Evolutionary conservation across 352 stramenopile genomes (phyloP).

Genomic region (Phytophthora foliorum): DNA sequence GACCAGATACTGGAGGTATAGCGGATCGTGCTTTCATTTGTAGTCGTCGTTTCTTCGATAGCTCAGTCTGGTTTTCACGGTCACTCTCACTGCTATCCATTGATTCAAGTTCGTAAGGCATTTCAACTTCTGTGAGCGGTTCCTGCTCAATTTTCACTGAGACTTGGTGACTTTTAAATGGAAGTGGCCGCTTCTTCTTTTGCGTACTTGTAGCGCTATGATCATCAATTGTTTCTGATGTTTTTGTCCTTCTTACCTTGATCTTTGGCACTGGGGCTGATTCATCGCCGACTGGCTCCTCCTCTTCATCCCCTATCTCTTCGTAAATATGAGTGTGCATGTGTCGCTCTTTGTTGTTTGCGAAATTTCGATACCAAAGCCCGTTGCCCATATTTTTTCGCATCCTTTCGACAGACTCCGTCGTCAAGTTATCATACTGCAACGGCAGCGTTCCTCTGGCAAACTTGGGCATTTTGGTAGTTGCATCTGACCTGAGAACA

Average conservation of each 20-base stretch:
- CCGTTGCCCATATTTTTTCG: constrained; percentile 29
- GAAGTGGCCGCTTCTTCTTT: constrained; percentile 19
- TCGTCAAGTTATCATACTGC: constrained; percentile 34
- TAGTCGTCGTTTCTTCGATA: constrained; percentile 15
- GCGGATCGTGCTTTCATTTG: neutral
- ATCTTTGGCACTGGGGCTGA: constrained; percentile 7
- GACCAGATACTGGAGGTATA: neutral
- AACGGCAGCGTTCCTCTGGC: constrained; percentile 34
- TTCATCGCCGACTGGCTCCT: constrained; percentile 6
- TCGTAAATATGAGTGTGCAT: constrained; percentile 36
- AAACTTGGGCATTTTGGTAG: constrained; percentile 44
- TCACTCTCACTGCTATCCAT: constrained; percentile 16
- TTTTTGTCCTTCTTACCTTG: constrained; percentile 19
- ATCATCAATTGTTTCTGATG: neutral
- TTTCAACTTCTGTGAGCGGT: constrained; percentile 11
- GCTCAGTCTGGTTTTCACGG: neutral
- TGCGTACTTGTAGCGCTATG: neutral
- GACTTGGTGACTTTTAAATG: neutral
- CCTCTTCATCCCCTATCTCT: constrained; percentile 9
- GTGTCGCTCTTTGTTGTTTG: constrained; percentile 41
- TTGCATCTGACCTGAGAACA: constrained; percentile 34
- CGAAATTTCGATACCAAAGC: constrained; percentile 43
- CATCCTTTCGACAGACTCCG: constrained; percentile 27
- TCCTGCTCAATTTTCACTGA: constrained; percentile 29
- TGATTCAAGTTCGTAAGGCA: constrained; percentile 8